These are phyloP conservation scores for Sisymbrium irio DNA, from an alignment of 345 rosid genomes.

Conservation along the genomic window DNA sequence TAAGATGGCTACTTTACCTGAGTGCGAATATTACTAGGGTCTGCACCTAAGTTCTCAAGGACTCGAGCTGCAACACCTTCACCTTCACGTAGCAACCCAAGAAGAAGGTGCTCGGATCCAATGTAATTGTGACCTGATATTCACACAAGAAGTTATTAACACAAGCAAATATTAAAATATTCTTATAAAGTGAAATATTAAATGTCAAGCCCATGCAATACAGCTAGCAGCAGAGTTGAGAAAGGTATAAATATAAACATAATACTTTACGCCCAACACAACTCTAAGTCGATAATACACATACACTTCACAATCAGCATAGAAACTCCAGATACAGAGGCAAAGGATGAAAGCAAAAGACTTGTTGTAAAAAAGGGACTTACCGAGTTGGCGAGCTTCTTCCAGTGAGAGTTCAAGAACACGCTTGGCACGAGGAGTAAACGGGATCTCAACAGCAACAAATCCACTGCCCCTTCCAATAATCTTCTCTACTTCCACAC, in stretches of 20 bases:
- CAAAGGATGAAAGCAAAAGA: neutral
- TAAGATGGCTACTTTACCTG: conserved; percentile 53
- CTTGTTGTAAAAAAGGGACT: neutral
- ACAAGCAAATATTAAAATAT: neutral
- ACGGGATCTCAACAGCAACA: conserved; percentile 97
- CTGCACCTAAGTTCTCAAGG: conserved; percentile 96
- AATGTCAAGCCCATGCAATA: neutral
- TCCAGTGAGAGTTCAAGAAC: conserved; percentile 91
- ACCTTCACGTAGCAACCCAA: conserved; percentile 94
- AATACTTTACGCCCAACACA: neutral
- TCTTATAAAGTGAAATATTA: neutral
- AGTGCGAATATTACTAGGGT: conserved; percentile 92
- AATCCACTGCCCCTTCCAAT: conserved; percentile 98
- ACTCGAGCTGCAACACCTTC: conserved; percentile 99
- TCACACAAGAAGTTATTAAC: conserved; percentile 1
- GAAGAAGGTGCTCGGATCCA: conserved; percentile 99
- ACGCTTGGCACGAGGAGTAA: conserved; percentile 96
- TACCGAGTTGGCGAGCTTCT: conserved; percentile 96
- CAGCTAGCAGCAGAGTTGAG: neutral
- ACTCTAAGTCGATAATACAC: neutral
- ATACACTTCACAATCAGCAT: neutral
- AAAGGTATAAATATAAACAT: neutral
- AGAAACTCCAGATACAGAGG: conserved; percentile 3
- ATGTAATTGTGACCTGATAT: conserved; percentile 92
- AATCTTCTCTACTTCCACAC: conserved; percentile 94